These are phyloP conservation scores for Fabrea salina DNA, from an alignment of 169 alveolate genomes.

Conservation along the genomic window DNA sequence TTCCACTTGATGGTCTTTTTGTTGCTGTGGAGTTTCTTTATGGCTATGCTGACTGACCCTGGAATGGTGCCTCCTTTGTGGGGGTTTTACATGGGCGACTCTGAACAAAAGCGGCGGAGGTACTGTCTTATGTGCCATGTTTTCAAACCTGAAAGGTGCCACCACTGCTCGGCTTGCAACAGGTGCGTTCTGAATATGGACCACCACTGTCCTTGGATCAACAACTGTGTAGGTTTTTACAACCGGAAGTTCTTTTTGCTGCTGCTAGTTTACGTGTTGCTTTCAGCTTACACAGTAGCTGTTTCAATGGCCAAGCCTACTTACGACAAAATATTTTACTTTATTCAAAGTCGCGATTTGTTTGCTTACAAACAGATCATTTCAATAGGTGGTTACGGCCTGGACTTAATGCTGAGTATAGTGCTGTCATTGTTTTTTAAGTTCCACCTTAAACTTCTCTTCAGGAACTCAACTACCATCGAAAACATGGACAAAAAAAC, in stretches of 20 bases:
- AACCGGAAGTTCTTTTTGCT: constrained; percentile 73
- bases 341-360: neutral
- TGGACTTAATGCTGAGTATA: neutral
- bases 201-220: constrained; percentile 85
- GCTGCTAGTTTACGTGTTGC: constrained; percentile 56
- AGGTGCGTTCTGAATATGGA: constrained; percentile 79
- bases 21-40: constrained; percentile 61
- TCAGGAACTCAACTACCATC: constrained; percentile 58
- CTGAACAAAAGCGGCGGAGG: constrained; percentile 73
- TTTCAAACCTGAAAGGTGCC: constrained; percentile 84
- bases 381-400: neutral
- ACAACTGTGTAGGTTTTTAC: constrained; percentile 78
- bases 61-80: constrained; percentile 61
- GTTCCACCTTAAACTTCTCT: constrained; percentile 55
- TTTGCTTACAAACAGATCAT: neutral
- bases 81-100: constrained; percentile 81
- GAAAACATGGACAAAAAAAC: constrained; percentile 56
- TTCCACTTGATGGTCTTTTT: constrained; percentile 46
- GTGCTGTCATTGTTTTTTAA: constrained; percentile 42
- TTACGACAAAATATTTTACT: neutral
- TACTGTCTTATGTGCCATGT: constrained; percentile 85
- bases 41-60: constrained; percentile 70
- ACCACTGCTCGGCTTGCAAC: constrained; percentile 82
- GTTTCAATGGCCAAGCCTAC: neutral
- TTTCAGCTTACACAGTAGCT: constrained; percentile 35